Evolutionary conservation across 2,329 filamentous ascomycete species (phyloP), one percentile per base, ranked within the genome.

Genomic region (Pseudogymnoascus pannorum): DNA sequence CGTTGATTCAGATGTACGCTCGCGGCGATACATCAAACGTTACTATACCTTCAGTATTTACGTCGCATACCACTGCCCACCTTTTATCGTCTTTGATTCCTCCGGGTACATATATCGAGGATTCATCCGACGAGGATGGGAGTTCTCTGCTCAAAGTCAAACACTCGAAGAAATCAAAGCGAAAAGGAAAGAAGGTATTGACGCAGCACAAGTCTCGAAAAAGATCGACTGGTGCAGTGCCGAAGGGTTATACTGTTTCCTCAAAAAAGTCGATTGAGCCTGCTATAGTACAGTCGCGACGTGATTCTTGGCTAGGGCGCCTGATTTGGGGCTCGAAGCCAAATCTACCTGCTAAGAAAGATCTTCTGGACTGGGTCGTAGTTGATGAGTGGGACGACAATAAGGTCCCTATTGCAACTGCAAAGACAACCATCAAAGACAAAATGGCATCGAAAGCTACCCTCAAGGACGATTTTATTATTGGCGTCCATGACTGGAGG

Each of bases 1-100:
- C 89, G 35, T 77, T 99, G 64, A 90, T 97, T 58, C 94, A 95
- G 68, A 99, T 99, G 94, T 97, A 96, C 73, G 94, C 94, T n/a
- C 86, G 90, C 69, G 94, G 93, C 36, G 92, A 97, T 71, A 96
- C 93, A 3, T 95, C 92, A 33, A 96, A 97, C 70, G 84, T 97
- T 66, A 91, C 91, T 0, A 97, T 99, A 60, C 92, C 94, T 1
- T 91, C 94, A 0, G 81, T 97, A 8, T 99, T 99, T 74, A 97
- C 94, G 0, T 95, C 93, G 0, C 86, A 94, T 68, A 97, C 92
- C 0, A 97, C 93, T 0, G 94, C 94, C 1, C 93, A 97, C 72
- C 80, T 99, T 12, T 81, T 99, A 14, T 96, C 92, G 1, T 92
- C 92, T 6, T 80, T 97, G 64, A 87, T 94, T 62, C 90, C 92